Percentiles rank a stretch among this genome's conserved stretches.
These are phyloP conservation scores for Mucor plumbeus DNA, from an alignment of 371 early-diverging fungal species.

Conservation along the genomic window DNA sequence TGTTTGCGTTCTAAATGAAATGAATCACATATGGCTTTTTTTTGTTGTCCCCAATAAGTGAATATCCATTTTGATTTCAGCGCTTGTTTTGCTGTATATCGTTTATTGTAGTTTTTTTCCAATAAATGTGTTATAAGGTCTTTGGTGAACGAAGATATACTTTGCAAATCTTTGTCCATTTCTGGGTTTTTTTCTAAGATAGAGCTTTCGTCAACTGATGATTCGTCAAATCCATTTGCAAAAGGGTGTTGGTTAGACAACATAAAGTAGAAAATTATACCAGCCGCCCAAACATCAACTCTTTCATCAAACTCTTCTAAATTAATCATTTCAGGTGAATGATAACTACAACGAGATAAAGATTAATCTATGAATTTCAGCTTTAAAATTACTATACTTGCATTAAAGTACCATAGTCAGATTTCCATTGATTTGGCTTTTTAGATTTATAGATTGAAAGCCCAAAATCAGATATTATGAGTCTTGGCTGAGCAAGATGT, in stretches of 20 bases:
- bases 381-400: not conserved
- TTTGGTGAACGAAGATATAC: too few relatives aligned
- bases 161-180: too few relatives aligned
- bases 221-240: not conserved
- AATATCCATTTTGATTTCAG: too few relatives aligned
- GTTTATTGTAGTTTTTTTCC: too few relatives aligned
- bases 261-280: slow-evolving; percentile 10
- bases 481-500: not conserved
- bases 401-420: slow-evolving; percentile 8
- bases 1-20: too few relatives aligned
- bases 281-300: slow-evolving; percentile 21
- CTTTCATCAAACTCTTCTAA: slow-evolving; percentile 1
- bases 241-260: slow-evolving; percentile 12
- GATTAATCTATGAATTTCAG: not conserved
- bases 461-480: slow-evolving; percentile 26
- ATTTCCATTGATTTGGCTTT: not conserved
- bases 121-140: too few relatives aligned
- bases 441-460: not conserved
- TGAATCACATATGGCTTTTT: too few relatives aligned
- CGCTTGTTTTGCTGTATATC: too few relatives aligned
- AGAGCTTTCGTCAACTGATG: too few relatives aligned
- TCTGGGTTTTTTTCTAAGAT: too few relatives aligned
- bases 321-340: slow-evolving; percentile 14
- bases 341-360: slow-evolving; percentile 1
- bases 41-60: too few relatives aligned